Conservation (phyloP, 2,329 filamentous ascomycete species). For the Talaromyces islandicus region DNA sequence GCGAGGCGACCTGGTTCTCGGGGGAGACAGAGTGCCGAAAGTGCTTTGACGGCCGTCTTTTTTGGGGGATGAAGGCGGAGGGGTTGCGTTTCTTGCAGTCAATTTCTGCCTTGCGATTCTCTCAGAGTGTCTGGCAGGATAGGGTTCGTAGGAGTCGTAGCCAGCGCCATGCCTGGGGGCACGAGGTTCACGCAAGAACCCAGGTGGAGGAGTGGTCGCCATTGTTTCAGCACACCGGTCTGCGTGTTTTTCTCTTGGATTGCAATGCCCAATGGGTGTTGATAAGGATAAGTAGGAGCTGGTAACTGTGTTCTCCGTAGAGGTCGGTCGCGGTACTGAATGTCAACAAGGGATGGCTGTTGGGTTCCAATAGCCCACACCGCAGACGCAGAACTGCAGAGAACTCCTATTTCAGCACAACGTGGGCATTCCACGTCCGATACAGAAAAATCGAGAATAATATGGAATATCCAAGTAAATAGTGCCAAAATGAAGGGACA, state of each 20-base stretch:
- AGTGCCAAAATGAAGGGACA: neutral
- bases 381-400: neutral
- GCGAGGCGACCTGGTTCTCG: conserved; percentile 23
- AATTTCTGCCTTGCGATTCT: conserved; percentile 31
- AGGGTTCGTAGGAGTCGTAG: conserved; percentile 37
- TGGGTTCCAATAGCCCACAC: neutral
- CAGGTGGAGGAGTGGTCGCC: conserved; percentile 44
- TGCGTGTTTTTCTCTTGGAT: neutral
- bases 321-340: neutral
- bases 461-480: neutral
- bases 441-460: neutral
- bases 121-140: conserved; percentile 34
- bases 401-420: neutral
- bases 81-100: conserved; percentile 22
- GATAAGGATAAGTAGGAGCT: neutral
- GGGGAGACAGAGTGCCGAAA: conserved; percentile 22
- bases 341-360: conserved; percentile 6
- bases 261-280: neutral
- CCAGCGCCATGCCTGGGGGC: conserved; percentile 42
- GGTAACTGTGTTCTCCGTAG: neutral
- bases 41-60: conserved; percentile 15
- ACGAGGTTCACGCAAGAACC: conserved; percentile 35
- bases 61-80: conserved; percentile 23
- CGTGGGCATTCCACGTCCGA: neutral
- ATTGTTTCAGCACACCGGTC: conserved; percentile 17